Evolutionary conservation across 371 early-diverging fungal species (phyloP).

Genomic region (Mortierella sp.): DNA sequence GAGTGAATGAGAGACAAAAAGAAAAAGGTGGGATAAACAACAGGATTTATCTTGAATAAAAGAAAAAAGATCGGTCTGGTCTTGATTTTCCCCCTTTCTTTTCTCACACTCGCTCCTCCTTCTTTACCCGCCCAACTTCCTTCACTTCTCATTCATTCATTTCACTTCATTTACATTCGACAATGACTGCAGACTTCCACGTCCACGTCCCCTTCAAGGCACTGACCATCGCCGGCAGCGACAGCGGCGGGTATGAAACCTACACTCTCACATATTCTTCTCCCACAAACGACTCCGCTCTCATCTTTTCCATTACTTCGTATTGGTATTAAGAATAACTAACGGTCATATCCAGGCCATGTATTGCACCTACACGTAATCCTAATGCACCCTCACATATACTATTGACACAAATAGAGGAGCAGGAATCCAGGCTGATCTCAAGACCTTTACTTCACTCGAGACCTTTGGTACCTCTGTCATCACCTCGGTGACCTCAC

Average conservation of each 20-base stretch:
- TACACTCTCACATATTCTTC: background rate
- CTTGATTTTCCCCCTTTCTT: background rate
- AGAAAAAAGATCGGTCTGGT: background rate
- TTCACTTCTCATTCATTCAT: slow-evolving; percentile 25
- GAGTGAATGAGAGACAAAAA: background rate
- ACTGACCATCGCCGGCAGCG: slow-evolving; percentile 77
- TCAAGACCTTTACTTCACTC: slow-evolving; percentile 86
- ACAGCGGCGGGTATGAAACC: slow-evolving; percentile 68
- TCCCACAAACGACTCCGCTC: background rate
- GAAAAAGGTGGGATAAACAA: background rate
- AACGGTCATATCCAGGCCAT: background rate
- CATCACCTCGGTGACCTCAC: slow-evolving; percentile 85
- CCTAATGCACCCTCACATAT: background rate
- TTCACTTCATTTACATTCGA: background rate
- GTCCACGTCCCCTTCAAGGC: slow-evolving; percentile 50
- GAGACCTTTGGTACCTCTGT: slow-evolving; percentile 82
- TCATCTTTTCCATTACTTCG: background rate
- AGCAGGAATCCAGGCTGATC: slow-evolving; percentile 90
- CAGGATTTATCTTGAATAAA: background rate
- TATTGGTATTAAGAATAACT: background rate
- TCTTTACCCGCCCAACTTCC: slow-evolving; percentile 2
- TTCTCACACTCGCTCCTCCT: background rate
- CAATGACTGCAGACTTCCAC: slow-evolving; percentile 18
- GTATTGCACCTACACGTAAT: background rate
- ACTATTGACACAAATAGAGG: slow-evolving; percentile 59